Conservation (phyloP, 495 filamentous ascomycete species). For the Entonaema liquescens region DNA sequence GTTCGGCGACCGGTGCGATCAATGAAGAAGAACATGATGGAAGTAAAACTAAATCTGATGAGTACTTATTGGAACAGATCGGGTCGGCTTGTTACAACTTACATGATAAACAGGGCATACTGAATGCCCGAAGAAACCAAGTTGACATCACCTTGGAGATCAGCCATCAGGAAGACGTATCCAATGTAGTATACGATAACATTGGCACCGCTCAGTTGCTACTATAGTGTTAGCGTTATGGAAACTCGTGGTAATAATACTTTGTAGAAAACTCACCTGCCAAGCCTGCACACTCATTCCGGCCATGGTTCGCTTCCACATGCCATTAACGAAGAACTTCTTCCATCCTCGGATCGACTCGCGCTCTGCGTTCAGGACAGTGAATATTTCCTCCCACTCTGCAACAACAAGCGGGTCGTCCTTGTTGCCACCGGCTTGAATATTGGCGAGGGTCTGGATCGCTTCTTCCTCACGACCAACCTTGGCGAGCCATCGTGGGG, state of each 20-base stretch:
- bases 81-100: constrained; percentile 9
- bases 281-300: constrained; percentile 70
- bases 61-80: neutral
- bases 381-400: constrained; percentile 76
- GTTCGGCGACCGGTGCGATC: constrained; percentile 77
- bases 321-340: constrained; percentile 67
- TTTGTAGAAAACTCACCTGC: constrained; percentile 41
- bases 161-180: constrained; percentile 76
- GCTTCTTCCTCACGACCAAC: constrained; percentile 74
- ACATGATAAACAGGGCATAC: constrained; percentile 77
- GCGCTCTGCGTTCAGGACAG: constrained; percentile 65
- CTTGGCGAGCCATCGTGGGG: constrained; percentile 77
- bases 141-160: constrained; percentile 68
- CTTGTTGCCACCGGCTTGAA: constrained; percentile 71
- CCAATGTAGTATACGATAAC: constrained; percentile 77
- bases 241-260: neutral
- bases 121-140: constrained; percentile 75
- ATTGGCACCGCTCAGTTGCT: constrained; percentile 75
- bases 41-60: constrained; percentile 69
- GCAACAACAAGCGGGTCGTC: constrained; percentile 74
- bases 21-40: constrained; percentile 74
- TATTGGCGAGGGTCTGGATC: constrained; percentile 69
- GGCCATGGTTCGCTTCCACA: constrained; percentile 77
- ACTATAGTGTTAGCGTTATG: constrained; percentile 61
- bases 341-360: constrained; percentile 64